A percentile compares a stretch with the other conserved stretches of the same genome.
phyloP scores from a whole-genome alignment of 202 grass and related monocot species.

The Elaeis oleifera region DNA sequence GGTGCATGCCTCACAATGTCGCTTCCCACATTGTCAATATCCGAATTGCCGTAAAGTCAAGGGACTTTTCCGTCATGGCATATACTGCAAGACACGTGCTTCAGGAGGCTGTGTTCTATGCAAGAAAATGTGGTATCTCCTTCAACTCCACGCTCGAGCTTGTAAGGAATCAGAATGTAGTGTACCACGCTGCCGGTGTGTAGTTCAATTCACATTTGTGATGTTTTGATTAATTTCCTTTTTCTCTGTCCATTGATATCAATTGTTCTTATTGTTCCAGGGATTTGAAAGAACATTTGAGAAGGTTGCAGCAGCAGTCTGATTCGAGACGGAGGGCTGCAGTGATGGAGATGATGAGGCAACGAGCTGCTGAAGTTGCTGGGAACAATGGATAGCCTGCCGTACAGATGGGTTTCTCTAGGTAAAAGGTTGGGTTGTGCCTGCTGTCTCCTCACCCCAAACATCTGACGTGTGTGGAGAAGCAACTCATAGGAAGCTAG shows the following conservation, averaged over 20 bases:
- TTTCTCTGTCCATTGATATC: background rate
- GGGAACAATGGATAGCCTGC: slow-evolving; percentile 43
- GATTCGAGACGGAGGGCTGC: slow-evolving; percentile 96
- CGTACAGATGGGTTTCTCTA: slow-evolving; percentile 48
- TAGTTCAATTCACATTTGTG: slow-evolving; percentile 16
- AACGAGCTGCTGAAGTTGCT: slow-evolving; percentile 86
- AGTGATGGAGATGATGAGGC: slow-evolving; percentile 99
- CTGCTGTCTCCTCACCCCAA: background rate
- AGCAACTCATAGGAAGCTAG: background rate
- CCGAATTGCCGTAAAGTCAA: slow-evolving; percentile 95
- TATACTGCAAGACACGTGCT: slow-evolving; percentile 74
- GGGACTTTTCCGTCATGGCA: slow-evolving; percentile 91
- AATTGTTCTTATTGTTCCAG: slow-evolving; percentile 38
- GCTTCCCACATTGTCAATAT: slow-evolving; percentile 80
- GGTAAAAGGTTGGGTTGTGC: background rate
- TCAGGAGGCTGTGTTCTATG: slow-evolving; percentile 88
- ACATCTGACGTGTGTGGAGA: background rate
- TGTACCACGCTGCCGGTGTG: slow-evolving; percentile 92
- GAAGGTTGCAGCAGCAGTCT: slow-evolving; percentile 88
- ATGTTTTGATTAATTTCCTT: background rate
- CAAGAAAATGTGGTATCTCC: slow-evolving; percentile 99
- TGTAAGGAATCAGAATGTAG: slow-evolving; percentile 87
- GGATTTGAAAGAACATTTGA: slow-evolving; percentile 94
- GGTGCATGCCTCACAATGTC: slow-evolving; percentile 84
- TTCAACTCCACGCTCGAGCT: slow-evolving; percentile 88